A percentile compares a stretch with the other conserved stretches of the same genome.
These are phyloP conservation scores for Plasmodium sp. DNA, from an alignment of 169 alveolate genomes.

Conservation along the genomic window DNA sequence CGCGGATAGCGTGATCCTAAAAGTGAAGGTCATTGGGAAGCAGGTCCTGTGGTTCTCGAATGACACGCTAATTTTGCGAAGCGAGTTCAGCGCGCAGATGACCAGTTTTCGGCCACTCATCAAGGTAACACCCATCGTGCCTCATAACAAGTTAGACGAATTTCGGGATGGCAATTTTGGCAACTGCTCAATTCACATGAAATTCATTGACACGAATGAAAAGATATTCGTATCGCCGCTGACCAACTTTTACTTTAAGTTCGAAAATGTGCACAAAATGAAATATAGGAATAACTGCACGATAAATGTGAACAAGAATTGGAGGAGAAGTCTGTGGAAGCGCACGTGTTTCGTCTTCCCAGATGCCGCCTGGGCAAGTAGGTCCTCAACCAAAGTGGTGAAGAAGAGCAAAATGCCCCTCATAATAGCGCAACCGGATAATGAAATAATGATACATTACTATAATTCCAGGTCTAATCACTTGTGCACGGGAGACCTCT, in stretches of 20 bases:
- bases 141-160: not conserved
- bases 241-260: slow-evolving; percentile 34
- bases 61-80: slow-evolving; percentile 10
- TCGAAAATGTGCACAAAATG: slow-evolving; percentile 60
- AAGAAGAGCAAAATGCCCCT: slow-evolving; percentile 23
- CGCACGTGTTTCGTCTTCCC: slow-evolving; percentile 35
- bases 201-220: slow-evolving; percentile 40
- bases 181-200: slow-evolving; percentile 17
- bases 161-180: not conserved
- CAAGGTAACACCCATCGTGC: slow-evolving; percentile 1
- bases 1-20: not conserved
- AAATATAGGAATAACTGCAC: slow-evolving; percentile 46
- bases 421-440: slow-evolving; percentile 39
- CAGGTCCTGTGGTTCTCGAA: slow-evolving; percentile 57
- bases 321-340: slow-evolving; percentile 59
- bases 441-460: slow-evolving; percentile 34
- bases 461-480: not conserved
- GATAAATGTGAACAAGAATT: not conserved
- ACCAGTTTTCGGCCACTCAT: slow-evolving; percentile 38
- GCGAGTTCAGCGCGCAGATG: slow-evolving; percentile 18
- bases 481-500: not conserved
- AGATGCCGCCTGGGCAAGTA: not conserved
- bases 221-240: slow-evolving; percentile 20
- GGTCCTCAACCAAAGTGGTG: not conserved
- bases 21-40: slow-evolving; percentile 63